These are phyloP conservation scores for Lagenidium giganteum DNA, from an alignment of 352 stramenopile genomes.

Conservation along the genomic window DNA sequence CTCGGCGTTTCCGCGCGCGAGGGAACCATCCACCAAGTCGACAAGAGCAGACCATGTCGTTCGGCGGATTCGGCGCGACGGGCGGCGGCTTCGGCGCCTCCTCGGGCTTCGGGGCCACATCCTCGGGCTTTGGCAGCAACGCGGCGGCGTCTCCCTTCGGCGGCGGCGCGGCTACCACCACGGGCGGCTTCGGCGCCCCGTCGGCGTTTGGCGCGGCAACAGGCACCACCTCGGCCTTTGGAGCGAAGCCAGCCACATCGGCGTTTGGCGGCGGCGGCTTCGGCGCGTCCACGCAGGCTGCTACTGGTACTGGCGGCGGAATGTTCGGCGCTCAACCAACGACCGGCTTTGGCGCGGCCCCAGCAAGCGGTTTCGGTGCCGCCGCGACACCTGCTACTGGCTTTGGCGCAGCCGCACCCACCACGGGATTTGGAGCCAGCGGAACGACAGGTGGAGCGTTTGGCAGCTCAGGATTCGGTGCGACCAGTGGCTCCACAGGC, in stretches of 20 bases:
- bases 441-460: neutral
- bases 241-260: slow-evolving; percentile 9
- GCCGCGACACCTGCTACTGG: slow-evolving; percentile 10
- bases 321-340: slow-evolving; percentile 27
- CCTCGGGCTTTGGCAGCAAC: slow-evolving; percentile 13
- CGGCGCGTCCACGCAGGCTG: too few species aligned
- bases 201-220: slow-evolving; percentile 26
- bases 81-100: neutral
- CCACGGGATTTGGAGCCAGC: slow-evolving; percentile 4
- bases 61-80: slow-evolving; percentile 14
- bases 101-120: slow-evolving; percentile 6
- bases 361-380: slow-evolving; percentile 19
- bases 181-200: slow-evolving; percentile 29
- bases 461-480: neutral
- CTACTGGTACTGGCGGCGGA: slow-evolving; percentile 9
- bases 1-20: too few species aligned
- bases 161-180: slow-evolving; percentile 19
- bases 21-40: too few species aligned
- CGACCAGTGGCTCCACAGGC: neutral
- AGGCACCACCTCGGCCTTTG: slow-evolving; percentile 18
- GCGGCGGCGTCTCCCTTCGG: slow-evolving; percentile 44
- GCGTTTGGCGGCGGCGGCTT: slow-evolving; percentile 26
- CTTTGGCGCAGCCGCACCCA: slow-evolving; percentile 11
- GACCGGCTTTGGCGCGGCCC: slow-evolving; percentile 30
- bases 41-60: too few species aligned